Percentiles rank a stretch among this genome's conserved stretches.
Evolutionary conservation across 2,329 filamentous ascomycete genomes (phyloP).

Genomic region (Zelopaecilomyces penicillatus): DNA sequence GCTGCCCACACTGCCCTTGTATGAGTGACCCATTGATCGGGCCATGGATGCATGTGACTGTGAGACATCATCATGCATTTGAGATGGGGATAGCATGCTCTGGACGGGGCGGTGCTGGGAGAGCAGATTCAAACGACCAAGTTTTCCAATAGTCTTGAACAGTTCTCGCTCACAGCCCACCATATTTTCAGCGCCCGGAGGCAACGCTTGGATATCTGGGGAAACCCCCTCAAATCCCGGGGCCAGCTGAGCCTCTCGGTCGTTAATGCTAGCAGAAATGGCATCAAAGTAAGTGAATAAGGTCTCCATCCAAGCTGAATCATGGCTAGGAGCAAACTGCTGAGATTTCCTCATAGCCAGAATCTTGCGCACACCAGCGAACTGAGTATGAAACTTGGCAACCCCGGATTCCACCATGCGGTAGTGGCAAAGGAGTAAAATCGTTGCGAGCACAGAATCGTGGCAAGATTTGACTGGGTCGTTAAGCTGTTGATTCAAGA

Average conservation of each 20-base stretch:
- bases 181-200: slow-evolving; percentile 68
- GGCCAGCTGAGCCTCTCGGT: slow-evolving; percentile 75
- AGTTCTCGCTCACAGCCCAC: slow-evolving; percentile 80
- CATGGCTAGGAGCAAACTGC: slow-evolving; percentile 41
- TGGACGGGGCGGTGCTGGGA: slow-evolving; percentile 58
- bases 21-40: slow-evolving; percentile 34
- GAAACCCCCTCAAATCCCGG: slow-evolving; percentile 53
- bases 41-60: slow-evolving; percentile 31
- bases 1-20: slow-evolving; percentile 26
- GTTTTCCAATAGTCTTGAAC: slow-evolving; percentile 76
- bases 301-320: slow-evolving; percentile 83
- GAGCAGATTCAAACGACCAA: slow-evolving; percentile 77
- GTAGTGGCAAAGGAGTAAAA: slow-evolving; percentile 83
- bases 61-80: slow-evolving; percentile 10
- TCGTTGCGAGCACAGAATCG: slow-evolving; percentile 79
- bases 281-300: slow-evolving; percentile 94
- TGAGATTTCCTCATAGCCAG: slow-evolving; percentile 59
- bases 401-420: slow-evolving; percentile 90
- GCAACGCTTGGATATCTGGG: slow-evolving; percentile 40
- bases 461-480: slow-evolving; percentile 67
- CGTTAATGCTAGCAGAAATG: slow-evolving; percentile 84
- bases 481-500: slow-evolving; percentile 76
- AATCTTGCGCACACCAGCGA: slow-evolving; percentile 87
- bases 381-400: slow-evolving; percentile 86
- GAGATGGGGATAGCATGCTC: slow-evolving; percentile 17